A percentile compares a stretch with the other conserved stretches of the same genome.
Conservation (phyloP, 23 red algal genomes). For the Cyanidium caldarium region DNA sequence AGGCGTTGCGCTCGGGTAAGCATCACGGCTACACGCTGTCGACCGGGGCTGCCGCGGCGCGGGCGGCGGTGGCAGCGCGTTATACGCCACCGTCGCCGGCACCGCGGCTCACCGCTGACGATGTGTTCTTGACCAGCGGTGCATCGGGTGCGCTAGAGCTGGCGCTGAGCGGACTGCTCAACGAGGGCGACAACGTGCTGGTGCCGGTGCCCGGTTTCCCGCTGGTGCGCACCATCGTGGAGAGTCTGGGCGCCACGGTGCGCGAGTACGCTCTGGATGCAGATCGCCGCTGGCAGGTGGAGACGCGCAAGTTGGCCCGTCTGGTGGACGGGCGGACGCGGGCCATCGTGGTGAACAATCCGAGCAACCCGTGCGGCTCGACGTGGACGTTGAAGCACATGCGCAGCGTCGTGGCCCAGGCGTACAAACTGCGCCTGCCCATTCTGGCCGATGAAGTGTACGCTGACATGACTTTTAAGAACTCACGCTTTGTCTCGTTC, state of each 20-base stretch:
- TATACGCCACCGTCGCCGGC: constrained; percentile 12
- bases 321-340: constrained; percentile 51
- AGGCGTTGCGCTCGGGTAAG: constrained; percentile 14
- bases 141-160: constrained; percentile 84
- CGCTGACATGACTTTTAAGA: constrained; percentile 74
- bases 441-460: constrained; percentile 96
- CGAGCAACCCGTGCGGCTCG: constrained; percentile 89
- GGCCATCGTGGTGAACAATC: constrained; percentile 94
- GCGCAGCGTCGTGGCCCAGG: constrained; percentile 24
- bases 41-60: constrained; percentile 34
- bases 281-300: constrained; percentile 51
- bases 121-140: constrained; percentile 58
- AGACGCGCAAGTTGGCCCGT: constrained; percentile 16
- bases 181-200: constrained; percentile 82
- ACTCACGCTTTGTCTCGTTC: constrained; percentile 21
- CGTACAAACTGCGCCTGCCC: constrained; percentile 37
- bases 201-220: constrained; percentile 84
- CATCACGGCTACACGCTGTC: constrained; percentile 72
- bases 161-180: constrained; percentile 44
- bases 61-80: constrained; percentile 36
- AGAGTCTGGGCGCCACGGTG: constrained; percentile 37
- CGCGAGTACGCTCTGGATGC: constrained; percentile 40
- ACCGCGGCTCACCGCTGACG: constrained; percentile 25
- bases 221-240: constrained; percentile 64
- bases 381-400: constrained; percentile 54